Conservation (phyloP, 2,329 filamentous ascomycete species). For the Xylariaceae sp. region DNA sequence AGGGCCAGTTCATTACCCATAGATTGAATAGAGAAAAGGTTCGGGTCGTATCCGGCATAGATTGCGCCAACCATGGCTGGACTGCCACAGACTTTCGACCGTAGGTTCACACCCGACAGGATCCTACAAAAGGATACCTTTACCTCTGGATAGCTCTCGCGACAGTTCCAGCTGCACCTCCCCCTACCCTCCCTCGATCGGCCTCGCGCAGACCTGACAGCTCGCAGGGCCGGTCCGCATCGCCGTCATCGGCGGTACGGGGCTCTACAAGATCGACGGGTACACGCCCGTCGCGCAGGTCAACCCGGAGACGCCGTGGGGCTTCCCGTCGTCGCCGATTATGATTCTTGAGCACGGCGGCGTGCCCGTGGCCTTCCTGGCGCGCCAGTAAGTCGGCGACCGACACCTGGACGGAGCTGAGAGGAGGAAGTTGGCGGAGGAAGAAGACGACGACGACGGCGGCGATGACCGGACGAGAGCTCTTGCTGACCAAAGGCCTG, state of each 20-base stretch:
- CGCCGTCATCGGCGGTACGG: slow-evolving; percentile 88
- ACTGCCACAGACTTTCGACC: slow-evolving; percentile 52
- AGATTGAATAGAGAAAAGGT: too few species aligned
- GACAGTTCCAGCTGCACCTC: slow-evolving; percentile 4
- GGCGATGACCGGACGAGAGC: too few species aligned
- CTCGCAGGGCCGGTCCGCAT: slow-evolving; percentile 64
- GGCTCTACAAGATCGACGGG: slow-evolving; percentile 77
- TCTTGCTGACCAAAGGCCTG: too few species aligned
- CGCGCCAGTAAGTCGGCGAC: too few species aligned
- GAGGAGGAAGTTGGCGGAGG: too few species aligned
- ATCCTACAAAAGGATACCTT: too few species aligned
- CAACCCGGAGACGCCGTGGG: slow-evolving; percentile 80
- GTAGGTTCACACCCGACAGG: too few species aligned
- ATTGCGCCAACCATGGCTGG: slow-evolving; percentile 33
- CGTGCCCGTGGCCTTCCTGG: slow-evolving; percentile 82
- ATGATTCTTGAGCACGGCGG: slow-evolving; percentile 81
- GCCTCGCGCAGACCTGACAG: not conserved
- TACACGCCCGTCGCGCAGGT: slow-evolving; percentile 79
- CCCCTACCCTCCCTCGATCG: not conserved
- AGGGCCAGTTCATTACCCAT: not conserved
- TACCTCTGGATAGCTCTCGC: slow-evolving; percentile 1
- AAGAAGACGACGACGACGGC: too few species aligned
- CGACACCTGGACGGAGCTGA: too few species aligned
- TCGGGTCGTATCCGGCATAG: not conserved
- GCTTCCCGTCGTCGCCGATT: slow-evolving; percentile 66